These are phyloP conservation scores for Tulasnella sp. DNA, from an alignment of 768 basidiomycete species.

Conservation along the genomic window DNA sequence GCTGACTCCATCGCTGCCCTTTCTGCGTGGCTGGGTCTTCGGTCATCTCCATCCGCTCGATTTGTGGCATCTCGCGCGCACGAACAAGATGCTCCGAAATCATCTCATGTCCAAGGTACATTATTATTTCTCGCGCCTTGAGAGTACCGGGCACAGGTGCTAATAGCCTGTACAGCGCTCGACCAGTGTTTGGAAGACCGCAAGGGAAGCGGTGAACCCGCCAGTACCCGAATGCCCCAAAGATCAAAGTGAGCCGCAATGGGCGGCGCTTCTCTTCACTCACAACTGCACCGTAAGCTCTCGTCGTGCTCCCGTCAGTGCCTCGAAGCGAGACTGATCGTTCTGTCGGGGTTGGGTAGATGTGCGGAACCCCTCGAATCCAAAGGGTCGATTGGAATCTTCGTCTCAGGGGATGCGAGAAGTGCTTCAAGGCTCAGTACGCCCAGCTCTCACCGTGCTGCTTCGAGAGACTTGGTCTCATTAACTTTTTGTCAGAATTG, in stretches of 20 bases:
- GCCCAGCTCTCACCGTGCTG: no score
- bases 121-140: not conserved
- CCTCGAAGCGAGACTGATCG: not conserved
- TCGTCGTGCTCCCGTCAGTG: not conserved
- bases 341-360: not conserved
- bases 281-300: not conserved
- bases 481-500: no score
- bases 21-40: not conserved
- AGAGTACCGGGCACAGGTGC: not conserved
- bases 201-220: not conserved
- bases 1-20: not conserved
- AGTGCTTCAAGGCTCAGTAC: not conserved
- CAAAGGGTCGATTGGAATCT: not conserved
- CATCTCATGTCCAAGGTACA: conserved; percentile 1
- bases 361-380: not conserved
- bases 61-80: not conserved
- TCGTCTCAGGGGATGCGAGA: not conserved
- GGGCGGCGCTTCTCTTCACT: not conserved
- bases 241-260: conserved; percentile 9
- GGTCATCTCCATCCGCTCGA: not conserved
- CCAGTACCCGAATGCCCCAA: not conserved
- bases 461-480: no score
- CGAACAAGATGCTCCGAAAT: not conserved
- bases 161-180: not conserved
- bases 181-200: not conserved